Evolutionary conservation across 1,284 basidiomycete genomes (phyloP), one percentile per base, ranked within the genome.

Genomic region (Pseudozyma flocculosa): DNA sequence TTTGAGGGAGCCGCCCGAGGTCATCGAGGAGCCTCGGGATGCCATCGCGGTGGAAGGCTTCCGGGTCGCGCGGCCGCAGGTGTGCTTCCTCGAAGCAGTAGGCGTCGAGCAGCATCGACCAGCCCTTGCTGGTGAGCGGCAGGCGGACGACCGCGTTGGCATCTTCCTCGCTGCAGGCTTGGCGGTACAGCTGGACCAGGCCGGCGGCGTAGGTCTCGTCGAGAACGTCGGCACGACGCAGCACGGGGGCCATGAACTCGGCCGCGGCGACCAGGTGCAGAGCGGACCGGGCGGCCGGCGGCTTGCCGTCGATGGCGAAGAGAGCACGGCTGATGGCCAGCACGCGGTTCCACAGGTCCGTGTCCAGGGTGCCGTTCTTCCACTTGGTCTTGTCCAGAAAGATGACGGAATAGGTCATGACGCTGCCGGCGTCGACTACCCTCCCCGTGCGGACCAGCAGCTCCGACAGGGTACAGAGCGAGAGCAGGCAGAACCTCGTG

Each of bases 51-150:
- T 55, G 50, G 57, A 61, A 61, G 5, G 60, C 54, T 7, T 58
- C 57, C 10, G 65, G 44, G 45, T 54, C 54, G 40, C 61, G 55
- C 38, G 43, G 51, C 21, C 65, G 50, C 14, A 61, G 32, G 32
- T 61, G 49, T 21, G 39, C 21, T 44, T 68, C 65, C 43, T 68
- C 65, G 38, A 59, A 59, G 51, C 58, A 61, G 34, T 65, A 64
- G 21, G 61, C 60, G 21, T 65, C 61, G 40, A 64, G 45, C 23
- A 68, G 50, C 37, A 58, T 18, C 11, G 24, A 30, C 61, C 61
- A 68, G 4, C 50, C 65, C 26, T 52, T 45, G 5, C 17, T 39
- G 34, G 43, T 59, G 22, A 68, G 47, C 18, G 58, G 58, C 41
- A 61, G 39, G 29, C 54, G 40, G 26, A 19, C 38, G n/a, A 48